Percentiles rank a stretch among this genome's conserved stretches.
phyloP scores from a whole-genome alignment of 202 grass and related monocot species.

The Musa balbisiana region DNA sequence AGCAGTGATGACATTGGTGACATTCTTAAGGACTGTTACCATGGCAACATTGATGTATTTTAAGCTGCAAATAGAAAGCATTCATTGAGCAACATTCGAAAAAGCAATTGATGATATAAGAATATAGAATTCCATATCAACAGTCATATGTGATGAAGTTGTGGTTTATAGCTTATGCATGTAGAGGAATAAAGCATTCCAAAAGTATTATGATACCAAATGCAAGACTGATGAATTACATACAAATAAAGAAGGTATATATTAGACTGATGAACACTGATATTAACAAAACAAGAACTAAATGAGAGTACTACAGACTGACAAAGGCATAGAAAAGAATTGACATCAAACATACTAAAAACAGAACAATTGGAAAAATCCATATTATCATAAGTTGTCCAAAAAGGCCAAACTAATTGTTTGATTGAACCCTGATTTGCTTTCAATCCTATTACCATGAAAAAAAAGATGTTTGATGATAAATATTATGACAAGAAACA shows the following conservation, averaged over 20 bases:
- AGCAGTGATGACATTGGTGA: slow-evolving; percentile 94
- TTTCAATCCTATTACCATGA: no score
- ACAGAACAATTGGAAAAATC: no score
- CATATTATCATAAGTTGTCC: no score
- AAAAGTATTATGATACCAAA: background rate
- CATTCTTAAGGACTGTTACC: slow-evolving; percentile 97
- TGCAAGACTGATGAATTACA: background rate
- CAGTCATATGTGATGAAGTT: background rate
- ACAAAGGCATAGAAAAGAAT: no score
- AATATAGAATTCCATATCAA: background rate
- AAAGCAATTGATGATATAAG: background rate
- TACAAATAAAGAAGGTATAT: background rate
- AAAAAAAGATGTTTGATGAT: no score
- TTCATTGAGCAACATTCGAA: background rate
- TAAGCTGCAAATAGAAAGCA: slow-evolving; percentile 52
- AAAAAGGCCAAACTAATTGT: no score
- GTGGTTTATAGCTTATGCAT: background rate
- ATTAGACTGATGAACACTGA: background rate
- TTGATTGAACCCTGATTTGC: no score
- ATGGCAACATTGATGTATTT: slow-evolving; percentile 98
- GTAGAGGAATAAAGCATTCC: background rate
- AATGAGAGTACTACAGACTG: no score
- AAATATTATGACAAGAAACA: no score
- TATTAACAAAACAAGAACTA: no score
- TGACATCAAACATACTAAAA: no score